These are phyloP conservation scores for Acacia acuminata DNA, from an alignment of 306 rosid genomes.

Conservation along the genomic window DNA sequence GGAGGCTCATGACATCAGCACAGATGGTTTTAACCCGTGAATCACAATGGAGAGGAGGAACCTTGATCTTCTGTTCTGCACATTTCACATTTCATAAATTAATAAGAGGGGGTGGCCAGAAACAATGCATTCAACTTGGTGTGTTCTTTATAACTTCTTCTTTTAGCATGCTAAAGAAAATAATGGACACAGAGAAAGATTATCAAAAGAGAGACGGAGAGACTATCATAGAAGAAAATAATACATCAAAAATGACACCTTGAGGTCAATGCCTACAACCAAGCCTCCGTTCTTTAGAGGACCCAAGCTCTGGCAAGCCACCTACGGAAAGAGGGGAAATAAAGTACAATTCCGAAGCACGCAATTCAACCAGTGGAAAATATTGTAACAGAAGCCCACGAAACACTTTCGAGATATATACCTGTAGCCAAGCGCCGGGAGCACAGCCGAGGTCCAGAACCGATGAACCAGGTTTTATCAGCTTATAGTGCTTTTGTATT, in stretches of 20 bases:
- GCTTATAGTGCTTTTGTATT: constrained; percentile 76
- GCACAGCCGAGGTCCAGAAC: constrained; percentile 96
- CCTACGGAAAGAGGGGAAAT: constrained; percentile 37
- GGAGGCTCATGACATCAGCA: constrained; percentile 76
- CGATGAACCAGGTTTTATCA: constrained; percentile 63
- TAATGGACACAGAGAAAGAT: no score
- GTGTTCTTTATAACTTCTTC: background rate
- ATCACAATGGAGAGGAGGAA: constrained; percentile 77
- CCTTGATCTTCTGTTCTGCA: constrained; percentile 87
- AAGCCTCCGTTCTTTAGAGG: constrained; percentile 62
- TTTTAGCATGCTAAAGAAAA: background rate
- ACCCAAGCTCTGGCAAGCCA: constrained; percentile 91
- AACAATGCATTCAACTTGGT: background rate
- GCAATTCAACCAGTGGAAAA: background rate
- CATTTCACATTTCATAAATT: constrained; percentile 30
- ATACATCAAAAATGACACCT: constrained; percentile 42
- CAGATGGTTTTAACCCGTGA: constrained; percentile 72
- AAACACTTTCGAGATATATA: background rate
- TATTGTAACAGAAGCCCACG: background rate
- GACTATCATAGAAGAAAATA: background rate
- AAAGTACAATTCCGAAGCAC: background rate
- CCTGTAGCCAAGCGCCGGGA: constrained; percentile 98
- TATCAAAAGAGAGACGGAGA: background rate
- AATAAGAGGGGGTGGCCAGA: background rate
- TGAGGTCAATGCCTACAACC: constrained; percentile 81